Percentiles rank a stretch among this genome's conserved stretches.
Conservation (phyloP, 805 yeast species). For the Blastobotrys peoriensis region DNA sequence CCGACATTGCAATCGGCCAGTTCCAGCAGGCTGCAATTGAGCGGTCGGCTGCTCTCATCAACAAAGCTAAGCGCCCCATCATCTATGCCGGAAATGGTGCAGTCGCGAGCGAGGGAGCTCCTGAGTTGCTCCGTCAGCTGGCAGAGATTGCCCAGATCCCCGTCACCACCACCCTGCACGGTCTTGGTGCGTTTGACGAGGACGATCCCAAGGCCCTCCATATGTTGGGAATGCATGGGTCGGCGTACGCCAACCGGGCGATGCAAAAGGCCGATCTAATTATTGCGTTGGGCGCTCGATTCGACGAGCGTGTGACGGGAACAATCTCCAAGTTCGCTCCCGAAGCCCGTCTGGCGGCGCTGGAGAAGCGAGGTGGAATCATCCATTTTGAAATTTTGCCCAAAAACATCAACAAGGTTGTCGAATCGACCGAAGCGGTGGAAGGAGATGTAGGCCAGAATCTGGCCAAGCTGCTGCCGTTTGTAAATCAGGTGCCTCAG, state of each 20-base stretch:
- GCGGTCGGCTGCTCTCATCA: slow-evolving; percentile 72
- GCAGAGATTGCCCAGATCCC: slow-evolving; percentile 91
- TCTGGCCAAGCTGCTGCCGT: slow-evolving; percentile 65
- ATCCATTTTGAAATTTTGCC: slow-evolving; percentile 94
- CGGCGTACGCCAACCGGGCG: slow-evolving; percentile 90
- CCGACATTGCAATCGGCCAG: slow-evolving; percentile 63
- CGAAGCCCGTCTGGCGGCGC: slow-evolving; percentile 82
- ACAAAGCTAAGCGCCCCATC: slow-evolving; percentile 79
- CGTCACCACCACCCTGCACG: slow-evolving; percentile 93
- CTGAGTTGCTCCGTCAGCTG: slow-evolving; percentile 68
- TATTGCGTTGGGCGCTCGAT: slow-evolving; percentile 93
- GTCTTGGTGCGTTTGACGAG: slow-evolving; percentile 92
- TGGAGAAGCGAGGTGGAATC: slow-evolving; percentile 88
- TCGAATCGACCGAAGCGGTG: slow-evolving; percentile 85
- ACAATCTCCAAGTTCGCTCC: slow-evolving; percentile 87
- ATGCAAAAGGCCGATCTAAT: slow-evolving; percentile 91
- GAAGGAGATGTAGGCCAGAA: slow-evolving; percentile 92
- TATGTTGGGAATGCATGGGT: slow-evolving; percentile 98
- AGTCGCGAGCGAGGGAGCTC: slow-evolving; percentile 73
- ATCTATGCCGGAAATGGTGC: slow-evolving; percentile 92
- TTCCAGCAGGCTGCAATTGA: slow-evolving; percentile 68
- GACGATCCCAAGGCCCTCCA: slow-evolving; percentile 83
- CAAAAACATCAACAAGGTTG: slow-evolving; percentile 96
- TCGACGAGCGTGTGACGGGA: slow-evolving; percentile 97
- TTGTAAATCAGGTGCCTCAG: slow-evolving; percentile 50